Conservation (phyloP, 371 early-diverging fungal genomes). For the Circinella minor region DNA sequence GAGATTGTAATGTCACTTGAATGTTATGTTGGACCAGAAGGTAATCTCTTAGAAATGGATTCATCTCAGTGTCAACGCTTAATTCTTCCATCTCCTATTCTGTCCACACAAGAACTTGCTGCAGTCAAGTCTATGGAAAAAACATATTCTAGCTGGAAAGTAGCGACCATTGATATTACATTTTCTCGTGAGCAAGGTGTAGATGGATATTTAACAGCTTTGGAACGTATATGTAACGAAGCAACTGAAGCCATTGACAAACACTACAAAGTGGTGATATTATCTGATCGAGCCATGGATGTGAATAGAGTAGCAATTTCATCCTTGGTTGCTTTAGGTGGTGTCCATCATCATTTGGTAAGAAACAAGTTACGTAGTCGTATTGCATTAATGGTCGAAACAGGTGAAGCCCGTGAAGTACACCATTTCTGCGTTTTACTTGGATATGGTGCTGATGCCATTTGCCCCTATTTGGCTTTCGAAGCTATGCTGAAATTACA, state of each 20-base stretch:
- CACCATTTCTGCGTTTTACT: conserved; percentile 96
- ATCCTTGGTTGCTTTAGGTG: conserved; percentile 90
- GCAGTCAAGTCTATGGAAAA: conserved; percentile 73
- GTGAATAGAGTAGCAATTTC: conserved; percentile 84
- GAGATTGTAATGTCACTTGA: conserved; percentile 95
- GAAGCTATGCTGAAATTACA: conserved; percentile 89
- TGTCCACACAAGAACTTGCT: conserved; percentile 81
- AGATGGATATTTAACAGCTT: conserved; percentile 72
- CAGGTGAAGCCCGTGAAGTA: conserved; percentile 95
- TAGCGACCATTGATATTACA: conserved; percentile 87
- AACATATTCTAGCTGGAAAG: conserved; percentile 75
- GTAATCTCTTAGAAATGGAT: conserved; percentile 88
- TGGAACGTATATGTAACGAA: conserved; percentile 88
- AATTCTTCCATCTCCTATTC: conserved; percentile 82
- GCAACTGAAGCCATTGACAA: conserved; percentile 81
- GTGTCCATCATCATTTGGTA: conserved; percentile 93
- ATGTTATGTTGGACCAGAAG: conserved; percentile 94
- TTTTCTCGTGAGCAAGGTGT: conserved; percentile 78
- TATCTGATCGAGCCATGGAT: conserved; percentile 79
- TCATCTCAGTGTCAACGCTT: conserved; percentile 80
- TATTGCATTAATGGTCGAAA: conserved; percentile 89
- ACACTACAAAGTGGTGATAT: conserved; percentile 81
- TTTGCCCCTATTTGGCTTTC: conserved; percentile 92
- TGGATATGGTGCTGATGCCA: conserved; percentile 97
- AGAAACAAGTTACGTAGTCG: conserved; percentile 86